Percentiles rank a stretch among this genome's conserved stretches.
These are phyloP conservation scores for Terfezia claveryi DNA, from an alignment of 495 filamentous ascomycete genomes.

Conservation along the genomic window DNA sequence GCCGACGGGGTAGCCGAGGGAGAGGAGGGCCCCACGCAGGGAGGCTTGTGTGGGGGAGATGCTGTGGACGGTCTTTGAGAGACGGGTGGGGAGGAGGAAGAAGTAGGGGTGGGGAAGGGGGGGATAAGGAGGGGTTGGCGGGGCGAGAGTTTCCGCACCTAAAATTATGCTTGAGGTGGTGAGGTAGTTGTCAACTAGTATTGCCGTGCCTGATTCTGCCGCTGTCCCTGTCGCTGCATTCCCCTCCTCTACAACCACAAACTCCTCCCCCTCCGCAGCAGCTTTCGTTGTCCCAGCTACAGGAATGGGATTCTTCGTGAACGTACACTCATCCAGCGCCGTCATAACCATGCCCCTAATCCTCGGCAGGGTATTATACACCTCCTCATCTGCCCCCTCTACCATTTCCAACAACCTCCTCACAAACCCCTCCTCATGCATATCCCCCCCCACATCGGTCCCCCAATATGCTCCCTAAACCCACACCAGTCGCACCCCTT, in stretches of 20 bases:
- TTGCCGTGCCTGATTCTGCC: background rate
- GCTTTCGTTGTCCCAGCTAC: background rate
- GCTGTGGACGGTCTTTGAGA: slow-evolving; percentile 56
- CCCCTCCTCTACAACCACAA: background rate
- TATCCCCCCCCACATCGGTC: slow-evolving; percentile 87
- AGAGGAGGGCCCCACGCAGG: slow-evolving; percentile 56
- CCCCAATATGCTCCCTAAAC: slow-evolving; percentile 62
- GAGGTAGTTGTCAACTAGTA: background rate
- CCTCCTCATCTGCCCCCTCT: slow-evolving; percentile 28
- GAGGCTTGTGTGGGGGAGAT: slow-evolving; percentile 46
- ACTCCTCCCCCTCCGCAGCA: background rate
- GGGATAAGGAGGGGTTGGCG: background rate
- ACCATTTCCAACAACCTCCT: slow-evolving; percentile 48
- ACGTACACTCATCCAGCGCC: slow-evolving; percentile 47
- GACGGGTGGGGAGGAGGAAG: slow-evolving; percentile 51
- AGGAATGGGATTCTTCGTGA: slow-evolving; percentile 11
- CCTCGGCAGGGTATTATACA: slow-evolving; percentile 56
- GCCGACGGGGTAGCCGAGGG: slow-evolving; percentile 57
- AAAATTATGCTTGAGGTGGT: background rate
- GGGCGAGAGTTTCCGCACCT: background rate
- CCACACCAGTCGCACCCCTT: slow-evolving; percentile 60
- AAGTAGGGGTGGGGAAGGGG: slow-evolving; percentile 24
- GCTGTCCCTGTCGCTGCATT: background rate
- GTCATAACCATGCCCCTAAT: slow-evolving; percentile 82
- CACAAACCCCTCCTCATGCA: slow-evolving; percentile 69